Base-by-base conservation (phyloP, 2,329 filamentous ascomycete species). In the Talaromyces islandicus region DNA sequence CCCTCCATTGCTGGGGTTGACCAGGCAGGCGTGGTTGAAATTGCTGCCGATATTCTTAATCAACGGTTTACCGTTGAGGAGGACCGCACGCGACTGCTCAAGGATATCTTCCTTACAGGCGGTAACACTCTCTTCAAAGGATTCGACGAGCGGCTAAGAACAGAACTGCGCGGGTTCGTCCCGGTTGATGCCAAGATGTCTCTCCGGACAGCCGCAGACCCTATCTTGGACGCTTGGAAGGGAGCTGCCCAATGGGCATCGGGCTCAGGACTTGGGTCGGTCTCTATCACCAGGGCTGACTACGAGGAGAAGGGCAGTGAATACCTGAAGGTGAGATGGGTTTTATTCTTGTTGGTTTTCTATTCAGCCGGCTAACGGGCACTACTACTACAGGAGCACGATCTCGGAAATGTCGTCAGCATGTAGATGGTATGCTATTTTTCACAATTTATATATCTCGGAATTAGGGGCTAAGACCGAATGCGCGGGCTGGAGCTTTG, bases 61-160 rank as follows among this genome's bases (percentile, higher is more conserved):
- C 90, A 96, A 75, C 88, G 94, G 3, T 85, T 97, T 12, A 78
- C 78, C 1, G 76, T 78, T 29, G 71, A 78, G 1, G 69, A 77
- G 3, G 82, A 85, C 64, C 85, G 88, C 60, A 83, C 88, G 65
- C 85, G 85, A 51, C 86, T 97, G 50, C 77, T 97, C 24, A 86
- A 85, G 52, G 93, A 99, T 72, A 83, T 99, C 41, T 97, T 99
- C 78, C 76, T 97, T 46, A 97, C 93, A 0, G 93, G 94, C n/a
- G 94, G 95, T 17, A 93, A 93, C 72, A 91, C 90, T 0, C 77
- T 96, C 52, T 96, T 97, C 76, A 77, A 84, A 61, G 89, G 89
- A 64, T 96, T 99, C 70, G 92, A 97, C 69, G 88, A 95, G 68
- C 81, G 93, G 30, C 78, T 97, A 63, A 80, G 83, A 56, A 82